Percentiles rank a stretch among this genome's conserved stretches.
Evolutionary conservation across 768 basidiomycete species (phyloP).

Genomic region (Suillus fuscotomentosus): DNA sequence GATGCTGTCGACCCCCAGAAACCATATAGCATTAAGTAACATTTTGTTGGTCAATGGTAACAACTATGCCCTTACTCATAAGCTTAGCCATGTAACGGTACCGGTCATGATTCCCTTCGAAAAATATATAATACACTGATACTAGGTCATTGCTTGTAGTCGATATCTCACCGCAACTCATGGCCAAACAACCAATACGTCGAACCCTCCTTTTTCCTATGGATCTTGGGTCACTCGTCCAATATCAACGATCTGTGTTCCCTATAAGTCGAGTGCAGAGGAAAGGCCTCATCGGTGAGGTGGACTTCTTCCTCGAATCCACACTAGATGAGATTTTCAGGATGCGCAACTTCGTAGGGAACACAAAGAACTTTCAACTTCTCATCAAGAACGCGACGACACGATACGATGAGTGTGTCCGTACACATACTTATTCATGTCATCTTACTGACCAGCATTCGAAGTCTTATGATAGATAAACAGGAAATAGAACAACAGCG

Average conservation of each 20-base stretch:
- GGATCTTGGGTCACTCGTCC: slow-evolving; percentile 2
- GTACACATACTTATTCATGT: neutral
- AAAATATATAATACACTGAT: neutral
- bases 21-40: neutral
- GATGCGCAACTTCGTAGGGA: neutral
- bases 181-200: neutral
- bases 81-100: no score
- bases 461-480: neutral
- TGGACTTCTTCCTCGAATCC: slow-evolving; percentile 10
- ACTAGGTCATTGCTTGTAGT: neutral
- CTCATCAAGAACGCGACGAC: neutral
- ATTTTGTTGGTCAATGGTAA: no score
- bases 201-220: slow-evolving; percentile 4
- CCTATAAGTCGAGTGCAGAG: slow-evolving; percentile 3
- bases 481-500: neutral
- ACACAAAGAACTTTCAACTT: neutral
- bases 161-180: neutral
- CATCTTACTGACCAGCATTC: neutral
- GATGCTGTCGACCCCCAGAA: neutral
- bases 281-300: neutral
- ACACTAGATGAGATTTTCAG: slow-evolving; percentile 12
- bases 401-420: slow-evolving; percentile 8
- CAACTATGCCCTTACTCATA: no score
- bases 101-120: neutral
- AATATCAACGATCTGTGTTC: slow-evolving; percentile 8